A percentile compares a stretch with the other conserved stretches of the same genome.
Conservation (phyloP, 768 basidiomycete genomes). For the Tulasnella sp. region DNA sequence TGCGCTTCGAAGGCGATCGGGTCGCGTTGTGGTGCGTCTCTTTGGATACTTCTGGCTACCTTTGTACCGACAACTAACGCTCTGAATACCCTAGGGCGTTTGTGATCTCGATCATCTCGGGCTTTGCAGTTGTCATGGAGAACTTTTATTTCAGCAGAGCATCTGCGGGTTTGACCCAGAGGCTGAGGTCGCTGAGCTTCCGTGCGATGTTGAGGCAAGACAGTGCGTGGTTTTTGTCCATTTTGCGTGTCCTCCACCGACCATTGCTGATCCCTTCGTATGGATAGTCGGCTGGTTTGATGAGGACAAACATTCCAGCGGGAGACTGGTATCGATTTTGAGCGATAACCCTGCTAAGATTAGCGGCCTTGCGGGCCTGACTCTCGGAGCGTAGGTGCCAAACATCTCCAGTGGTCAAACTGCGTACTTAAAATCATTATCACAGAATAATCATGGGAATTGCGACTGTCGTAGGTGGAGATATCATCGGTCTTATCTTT, state of each 20-base stretch:
- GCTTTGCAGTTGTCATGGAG: slow-evolving; percentile 63
- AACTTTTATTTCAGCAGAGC: slow-evolving; percentile 69
- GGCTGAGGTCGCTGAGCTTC: slow-evolving; percentile 74
- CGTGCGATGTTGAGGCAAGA: slow-evolving; percentile 85
- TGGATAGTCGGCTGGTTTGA: slow-evolving; percentile 80
- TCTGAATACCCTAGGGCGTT: slow-evolving; percentile 60
- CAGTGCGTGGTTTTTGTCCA: slow-evolving; percentile 52
- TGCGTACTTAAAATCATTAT: slow-evolving; percentile 41
- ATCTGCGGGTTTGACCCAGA: slow-evolving; percentile 69
- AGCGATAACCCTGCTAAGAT: slow-evolving; percentile 90
- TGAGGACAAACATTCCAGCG: slow-evolving; percentile 79
- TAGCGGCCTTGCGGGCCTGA: slow-evolving; percentile 82
- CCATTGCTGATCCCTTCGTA: neutral
- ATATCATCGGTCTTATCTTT: slow-evolving; percentile 70
- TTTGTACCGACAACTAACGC: slow-evolving; percentile 34
- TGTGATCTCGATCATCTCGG: slow-evolving; percentile 73
- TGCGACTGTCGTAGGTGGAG: slow-evolving; percentile 71
- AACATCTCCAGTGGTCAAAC: neutral
- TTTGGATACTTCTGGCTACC: neutral
- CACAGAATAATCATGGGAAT: slow-evolving; percentile 79
- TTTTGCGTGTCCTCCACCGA: neutral
- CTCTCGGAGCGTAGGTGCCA: slow-evolving; percentile 63
- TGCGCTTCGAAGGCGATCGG: slow-evolving; percentile 63
- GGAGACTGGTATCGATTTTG: slow-evolving; percentile 74
- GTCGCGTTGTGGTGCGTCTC: slow-evolving; percentile 52